Percentiles rank a stretch among this genome's conserved stretches.
phyloP scores from a whole-genome alignment of 2,329 filamentous ascomycete genomes.

The Rachicladosporium sp. region DNA sequence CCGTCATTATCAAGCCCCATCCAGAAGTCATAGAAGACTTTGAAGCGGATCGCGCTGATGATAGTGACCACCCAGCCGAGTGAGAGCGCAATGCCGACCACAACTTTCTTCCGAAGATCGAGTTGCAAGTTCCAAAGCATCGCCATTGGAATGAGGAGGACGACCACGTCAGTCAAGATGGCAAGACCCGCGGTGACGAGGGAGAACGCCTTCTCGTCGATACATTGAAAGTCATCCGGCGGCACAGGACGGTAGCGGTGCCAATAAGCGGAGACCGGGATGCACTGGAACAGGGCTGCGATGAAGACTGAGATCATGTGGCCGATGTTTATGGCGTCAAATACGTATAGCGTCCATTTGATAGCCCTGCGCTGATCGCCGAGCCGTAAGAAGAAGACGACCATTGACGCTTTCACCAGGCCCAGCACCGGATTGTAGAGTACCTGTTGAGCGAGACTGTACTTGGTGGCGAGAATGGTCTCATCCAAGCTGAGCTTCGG shows the following conservation, averaged over 20 bases:
- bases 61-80: conserved; percentile 15
- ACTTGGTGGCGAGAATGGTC: conserved; percentile 1
- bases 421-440: conserved; percentile 27
- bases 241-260: conserved; percentile 10
- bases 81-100: conserved; percentile 22
- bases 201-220: conserved; percentile 23
- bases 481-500: neutral
- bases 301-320: conserved; percentile 23
- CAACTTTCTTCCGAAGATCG: conserved; percentile 25
- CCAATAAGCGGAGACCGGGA: conserved; percentile 14
- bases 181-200: conserved; percentile 22
- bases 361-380: conserved; percentile 22
- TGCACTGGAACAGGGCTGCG: conserved; percentile 25
- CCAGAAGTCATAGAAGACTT: conserved; percentile 29
- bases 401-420: conserved; percentile 24
- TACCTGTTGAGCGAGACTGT: conserved; percentile 13
- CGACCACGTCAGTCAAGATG: conserved; percentile 29
- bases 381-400: conserved; percentile 27
- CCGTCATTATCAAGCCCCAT: conserved; percentile 22
- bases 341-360: conserved; percentile 21
- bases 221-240: conserved; percentile 18
- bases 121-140: conserved; percentile 35
- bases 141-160: conserved; percentile 29
- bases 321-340: conserved; percentile 17
- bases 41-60: conserved; percentile 26